Conservation (phyloP, 495 filamentous ascomycete genomes). For the Echria macrotheca region DNA sequence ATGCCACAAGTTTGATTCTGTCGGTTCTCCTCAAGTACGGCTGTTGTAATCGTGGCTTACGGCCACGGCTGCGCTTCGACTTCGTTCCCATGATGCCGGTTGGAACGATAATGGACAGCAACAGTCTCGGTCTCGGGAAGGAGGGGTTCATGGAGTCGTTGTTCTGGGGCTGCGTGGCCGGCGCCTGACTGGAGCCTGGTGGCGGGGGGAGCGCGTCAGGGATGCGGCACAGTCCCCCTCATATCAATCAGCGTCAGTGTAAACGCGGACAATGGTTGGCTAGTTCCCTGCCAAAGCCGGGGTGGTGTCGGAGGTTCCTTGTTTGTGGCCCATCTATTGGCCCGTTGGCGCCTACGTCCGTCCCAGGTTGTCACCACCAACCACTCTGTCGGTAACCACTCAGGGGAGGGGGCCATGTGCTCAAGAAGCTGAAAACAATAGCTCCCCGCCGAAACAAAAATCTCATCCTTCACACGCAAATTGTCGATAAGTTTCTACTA, state of each 20-base stretch:
- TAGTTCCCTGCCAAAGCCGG: neutral
- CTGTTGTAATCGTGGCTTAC: neutral
- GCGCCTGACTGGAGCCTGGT: neutral
- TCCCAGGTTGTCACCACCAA: neutral
- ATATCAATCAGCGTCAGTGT: too few relatives aligned
- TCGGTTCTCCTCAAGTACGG: neutral
- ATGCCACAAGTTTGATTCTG: neutral
- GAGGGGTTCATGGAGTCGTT: neutral
- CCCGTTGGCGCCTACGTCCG: neutral
- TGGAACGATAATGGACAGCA: neutral
- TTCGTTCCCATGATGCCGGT: neutral
- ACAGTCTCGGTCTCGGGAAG: neutral
- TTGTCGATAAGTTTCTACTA: neutral
- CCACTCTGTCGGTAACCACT: constrained; percentile 1
- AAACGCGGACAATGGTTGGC: neutral
- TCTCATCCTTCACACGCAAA: neutral
- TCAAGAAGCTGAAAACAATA: neutral
- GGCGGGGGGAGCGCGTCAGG: neutral
- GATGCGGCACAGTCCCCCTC: neutral
- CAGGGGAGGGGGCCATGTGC: neutral
- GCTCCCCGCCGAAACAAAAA: neutral
- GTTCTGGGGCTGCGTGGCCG: neutral
- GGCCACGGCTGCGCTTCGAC: neutral
- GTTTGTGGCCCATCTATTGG: neutral
- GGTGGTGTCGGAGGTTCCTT: neutral